A percentile compares a stretch with the other conserved stretches of the same genome.
phyloP scores from a whole-genome alignment of 2,329 filamentous ascomycete species.

The Aspergillus sergii region DNA sequence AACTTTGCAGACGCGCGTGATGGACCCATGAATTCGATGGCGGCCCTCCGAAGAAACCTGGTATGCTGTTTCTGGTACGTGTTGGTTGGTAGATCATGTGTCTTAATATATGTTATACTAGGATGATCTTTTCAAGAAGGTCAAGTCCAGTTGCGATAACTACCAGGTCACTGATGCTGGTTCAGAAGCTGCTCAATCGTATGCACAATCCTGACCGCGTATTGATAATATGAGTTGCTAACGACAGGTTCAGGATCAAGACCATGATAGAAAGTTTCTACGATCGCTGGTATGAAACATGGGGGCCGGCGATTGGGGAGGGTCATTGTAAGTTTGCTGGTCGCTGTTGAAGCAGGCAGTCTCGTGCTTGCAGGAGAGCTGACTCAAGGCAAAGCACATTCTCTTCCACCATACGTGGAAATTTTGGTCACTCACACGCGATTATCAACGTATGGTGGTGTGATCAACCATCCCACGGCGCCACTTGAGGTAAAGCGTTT shows the following conservation, averaged over 20 bases:
- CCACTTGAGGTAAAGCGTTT: conserved; percentile 71
- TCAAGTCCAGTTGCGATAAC: conserved; percentile 41
- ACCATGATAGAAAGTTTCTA: conserved; percentile 67
- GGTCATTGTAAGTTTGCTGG: conserved; percentile 48
- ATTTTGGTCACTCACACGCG: conserved; percentile 73
- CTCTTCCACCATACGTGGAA: conserved; percentile 71
- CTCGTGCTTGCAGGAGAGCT: conserved; percentile 6
- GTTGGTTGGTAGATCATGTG: too few relatives aligned
- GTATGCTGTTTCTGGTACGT: conserved; percentile 41
- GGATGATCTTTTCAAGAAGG: conserved; percentile 36
- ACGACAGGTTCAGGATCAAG: conserved; percentile 47
- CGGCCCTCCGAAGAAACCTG: conserved; percentile 68
- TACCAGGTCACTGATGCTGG: conserved; percentile 35
- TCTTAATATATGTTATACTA: conserved; percentile 11
- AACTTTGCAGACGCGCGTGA: conserved; percentile 67
- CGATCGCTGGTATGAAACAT: conserved; percentile 65
- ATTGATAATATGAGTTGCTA: conserved; percentile 3
- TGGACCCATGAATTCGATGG: conserved; percentile 71
- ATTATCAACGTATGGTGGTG: conserved; percentile 72
- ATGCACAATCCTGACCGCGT: conserved; percentile 16
- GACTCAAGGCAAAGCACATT: conserved; percentile 48
- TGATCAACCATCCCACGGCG: conserved; percentile 74
- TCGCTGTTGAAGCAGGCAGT: neutral
- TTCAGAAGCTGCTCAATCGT: conserved; percentile 37
- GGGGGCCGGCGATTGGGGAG: conserved; percentile 60